Evolutionary conservation across 2,329 filamentous ascomycete genomes (phyloP).

Genomic region (Westerdykella aurantiaca): DNA sequence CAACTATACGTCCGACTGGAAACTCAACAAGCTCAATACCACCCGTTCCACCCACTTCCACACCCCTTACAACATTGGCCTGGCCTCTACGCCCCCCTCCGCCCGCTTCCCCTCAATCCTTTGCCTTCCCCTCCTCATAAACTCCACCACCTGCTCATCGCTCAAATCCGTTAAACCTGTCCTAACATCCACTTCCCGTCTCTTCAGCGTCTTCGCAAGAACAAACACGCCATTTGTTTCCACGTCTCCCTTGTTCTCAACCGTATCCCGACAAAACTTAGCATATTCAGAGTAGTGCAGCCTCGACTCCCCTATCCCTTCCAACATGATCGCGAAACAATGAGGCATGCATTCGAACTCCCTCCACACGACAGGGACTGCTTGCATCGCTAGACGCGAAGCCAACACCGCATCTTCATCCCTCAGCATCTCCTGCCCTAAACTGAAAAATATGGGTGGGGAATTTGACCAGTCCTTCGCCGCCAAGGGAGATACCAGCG

Average conservation of each 20-base stretch:
- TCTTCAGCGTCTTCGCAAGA: slow-evolving; percentile 26
- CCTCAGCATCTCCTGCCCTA: slow-evolving; percentile 65
- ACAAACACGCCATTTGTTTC: slow-evolving; percentile 22
- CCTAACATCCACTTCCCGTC: slow-evolving; percentile 20
- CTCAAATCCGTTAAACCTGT: slow-evolving; percentile 21
- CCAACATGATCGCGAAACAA: slow-evolving; percentile 50
- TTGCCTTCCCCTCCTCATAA: slow-evolving; percentile 21
- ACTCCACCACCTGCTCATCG: slow-evolving; percentile 25
- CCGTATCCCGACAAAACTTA: slow-evolving; percentile 26
- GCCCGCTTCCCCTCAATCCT: slow-evolving; percentile 5
- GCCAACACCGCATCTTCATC: slow-evolving; percentile 63
- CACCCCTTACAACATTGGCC: slow-evolving; percentile 7
- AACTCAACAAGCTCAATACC: too few species aligned
- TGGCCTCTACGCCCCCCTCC: slow-evolving; percentile 3
- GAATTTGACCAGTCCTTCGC: slow-evolving; percentile 54
- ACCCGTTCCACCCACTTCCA: too few species aligned
- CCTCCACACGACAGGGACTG: slow-evolving; percentile 59
- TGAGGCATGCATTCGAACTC: slow-evolving; percentile 80
- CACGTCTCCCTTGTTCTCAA: slow-evolving; percentile 15
- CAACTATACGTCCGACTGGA: too few species aligned
- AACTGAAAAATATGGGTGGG: slow-evolving; percentile 62
- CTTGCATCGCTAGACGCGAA: slow-evolving; percentile 50
- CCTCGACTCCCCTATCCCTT: slow-evolving; percentile 21
- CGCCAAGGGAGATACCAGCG: slow-evolving; percentile 60
- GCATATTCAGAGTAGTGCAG: slow-evolving; percentile 37